Conservation (phyloP, 1,284 basidiomycete species). For the Cutaneotrichosporon arboriforme region DNA sequence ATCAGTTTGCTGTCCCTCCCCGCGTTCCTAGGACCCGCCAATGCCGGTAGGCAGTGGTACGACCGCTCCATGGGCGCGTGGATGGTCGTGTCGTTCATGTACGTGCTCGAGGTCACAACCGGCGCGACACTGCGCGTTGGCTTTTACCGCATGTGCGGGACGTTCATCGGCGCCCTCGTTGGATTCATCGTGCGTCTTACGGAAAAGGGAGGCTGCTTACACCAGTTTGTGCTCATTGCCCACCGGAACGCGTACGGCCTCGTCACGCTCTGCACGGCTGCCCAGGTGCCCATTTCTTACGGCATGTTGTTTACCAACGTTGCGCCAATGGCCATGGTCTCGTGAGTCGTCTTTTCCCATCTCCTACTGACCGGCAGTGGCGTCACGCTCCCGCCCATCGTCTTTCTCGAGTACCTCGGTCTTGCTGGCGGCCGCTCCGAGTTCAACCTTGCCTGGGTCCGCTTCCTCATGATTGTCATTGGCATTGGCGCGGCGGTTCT, state of each 20-base stretch:
- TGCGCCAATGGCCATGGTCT: conserved; percentile 46
- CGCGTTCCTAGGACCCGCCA: conserved; percentile 38
- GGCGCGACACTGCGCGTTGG: conserved; percentile 50
- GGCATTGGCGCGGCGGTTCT: conserved; percentile 47
- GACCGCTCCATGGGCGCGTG: conserved; percentile 45
- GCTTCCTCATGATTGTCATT: conserved; percentile 43
- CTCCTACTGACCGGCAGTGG: conserved; percentile 26
- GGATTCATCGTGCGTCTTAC: conserved; percentile 42
- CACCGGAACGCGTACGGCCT: conserved; percentile 48
- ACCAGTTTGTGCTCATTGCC: conserved; percentile 44
- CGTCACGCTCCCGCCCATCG: conserved; percentile 47
- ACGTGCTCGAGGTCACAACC: conserved; percentile 50
- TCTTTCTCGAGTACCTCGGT: conserved; percentile 47
- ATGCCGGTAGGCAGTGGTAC: conserved; percentile 46
- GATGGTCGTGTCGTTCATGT: conserved; percentile 49
- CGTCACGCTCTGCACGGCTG: conserved; percentile 43
- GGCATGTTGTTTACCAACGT: conserved; percentile 41
- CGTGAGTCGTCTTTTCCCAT: conserved; percentile 25
- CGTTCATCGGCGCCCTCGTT: conserved; percentile 47
- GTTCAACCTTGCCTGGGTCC: conserved; percentile 37
- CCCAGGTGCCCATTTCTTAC: conserved; percentile 45
- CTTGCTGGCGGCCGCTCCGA: conserved; percentile 21
- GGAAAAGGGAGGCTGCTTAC: neutral
- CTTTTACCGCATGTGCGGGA: conserved; percentile 48
- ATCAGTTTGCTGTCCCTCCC: conserved; percentile 49